Base-by-base conservation (phyloP, 768 basidiomycete genomes). In the Chalciporus chontae region DNA sequence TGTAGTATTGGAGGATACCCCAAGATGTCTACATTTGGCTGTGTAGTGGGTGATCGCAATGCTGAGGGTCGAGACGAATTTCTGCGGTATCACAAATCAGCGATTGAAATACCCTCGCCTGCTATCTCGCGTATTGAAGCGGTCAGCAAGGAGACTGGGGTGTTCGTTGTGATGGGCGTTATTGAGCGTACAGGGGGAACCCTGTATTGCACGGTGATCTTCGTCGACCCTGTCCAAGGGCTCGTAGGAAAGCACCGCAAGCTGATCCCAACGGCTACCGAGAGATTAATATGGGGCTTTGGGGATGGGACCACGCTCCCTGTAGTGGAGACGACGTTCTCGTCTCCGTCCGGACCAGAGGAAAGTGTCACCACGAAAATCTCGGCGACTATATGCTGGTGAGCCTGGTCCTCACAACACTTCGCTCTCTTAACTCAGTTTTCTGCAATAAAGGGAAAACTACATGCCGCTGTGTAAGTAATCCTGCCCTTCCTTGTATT, bases 241-340 rank as follows among this genome's bases (percentile, higher is more conserved):
- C 70, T 75, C 23, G 60, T 84, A n/a, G 80, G 71, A 32, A 83
- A 83, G 60, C 80, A 84, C 59, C 73, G 84, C 14, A 85, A 85
- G 67, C 58, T 85, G 19, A 68, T 81, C 57, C 84, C 84, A 3
- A 86, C 85, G 8, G 84, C 71, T 0, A 54, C 69, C 44, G 85
- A 86, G 58, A 69, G 82, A 21, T 59, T 81, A 13, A 73, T 85
- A 29, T 86, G 84, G 84, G 81, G 81, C 4, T 73, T 73, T 51
- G 83, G 84, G 1, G 76, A 82, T 51, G 77, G 74, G 8, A 71
- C 70, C 9, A 80, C 80, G 1, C 64, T 83, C 18, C 77, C 79
- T 13, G 77, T 82, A 3, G 21, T 78, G 43, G 65, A 72, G 45
- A 69, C 67, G 40, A 59, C 63, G 23, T 79, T 81, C 54, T 57